phyloP scores from a whole-genome alignment of 345 rosid genomes.

The Populus ilicifolia region DNA sequence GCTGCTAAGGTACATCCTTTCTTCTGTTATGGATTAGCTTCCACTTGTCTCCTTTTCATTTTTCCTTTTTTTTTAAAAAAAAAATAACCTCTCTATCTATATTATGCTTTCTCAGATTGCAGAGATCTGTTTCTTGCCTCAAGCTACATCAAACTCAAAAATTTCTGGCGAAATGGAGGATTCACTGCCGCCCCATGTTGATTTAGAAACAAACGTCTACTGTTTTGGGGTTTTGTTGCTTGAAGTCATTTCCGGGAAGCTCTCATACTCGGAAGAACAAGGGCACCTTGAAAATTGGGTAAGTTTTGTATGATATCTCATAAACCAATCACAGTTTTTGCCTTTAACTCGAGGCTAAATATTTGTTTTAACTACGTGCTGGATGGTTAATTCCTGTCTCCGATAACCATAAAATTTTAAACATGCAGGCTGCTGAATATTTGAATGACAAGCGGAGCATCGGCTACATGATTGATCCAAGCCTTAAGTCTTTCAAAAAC shows the following conservation, averaged over 20 bases:
- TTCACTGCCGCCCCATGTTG: constrained; percentile 44
- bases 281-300: constrained; percentile 77
- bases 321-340: not conserved
- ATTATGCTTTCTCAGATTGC: constrained; percentile 44
- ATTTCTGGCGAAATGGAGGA: constrained; percentile 36
- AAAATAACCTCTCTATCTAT: not conserved
- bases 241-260: constrained; percentile 85
- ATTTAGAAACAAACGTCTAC: constrained; percentile 59
- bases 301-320: constrained; percentile 12
- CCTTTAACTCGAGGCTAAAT: not conserved
- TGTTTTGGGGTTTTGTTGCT: constrained; percentile 73
- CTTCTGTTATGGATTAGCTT: not conserved
- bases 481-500: constrained; percentile 58
- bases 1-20: constrained; percentile 73
- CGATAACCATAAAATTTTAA: not conserved
- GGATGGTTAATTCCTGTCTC: not conserved
- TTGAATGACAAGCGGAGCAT: constrained; percentile 43
- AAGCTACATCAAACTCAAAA: constrained; percentile 24
- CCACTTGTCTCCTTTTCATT: not conserved
- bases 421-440: constrained; percentile 60
- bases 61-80: not conserved
- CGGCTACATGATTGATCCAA: constrained; percentile 59
- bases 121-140: constrained; percentile 41
- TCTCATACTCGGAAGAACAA: constrained; percentile 56
- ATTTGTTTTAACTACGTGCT: not conserved